Percentiles rank a stretch among this genome's conserved stretches.
Evolutionary conservation across 345 rosid genomes (phyloP).

Genomic region (Gossypium sturtianum): DNA sequence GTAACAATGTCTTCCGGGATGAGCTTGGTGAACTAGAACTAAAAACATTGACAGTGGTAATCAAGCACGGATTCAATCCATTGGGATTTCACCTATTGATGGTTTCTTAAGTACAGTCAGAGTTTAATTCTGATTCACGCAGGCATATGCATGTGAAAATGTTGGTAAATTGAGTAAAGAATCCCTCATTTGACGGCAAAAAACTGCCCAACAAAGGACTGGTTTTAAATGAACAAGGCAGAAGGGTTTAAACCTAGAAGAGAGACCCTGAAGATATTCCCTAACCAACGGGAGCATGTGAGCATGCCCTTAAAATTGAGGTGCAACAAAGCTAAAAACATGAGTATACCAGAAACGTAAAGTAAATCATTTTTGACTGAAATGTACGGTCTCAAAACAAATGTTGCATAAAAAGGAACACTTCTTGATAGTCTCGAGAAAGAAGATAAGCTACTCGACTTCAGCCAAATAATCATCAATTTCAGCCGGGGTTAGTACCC

Average conservation of each 20-base stretch:
- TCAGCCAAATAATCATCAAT: constrained; percentile 52
- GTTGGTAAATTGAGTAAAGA: constrained; percentile 33
- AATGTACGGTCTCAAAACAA: neutral
- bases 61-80: constrained; percentile 23
- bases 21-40: constrained; percentile 25
- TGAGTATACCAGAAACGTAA: neutral
- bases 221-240: constrained; percentile 34
- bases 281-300: constrained; percentile 22
- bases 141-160: constrained; percentile 34
- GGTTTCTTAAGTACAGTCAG: constrained; percentile 17
- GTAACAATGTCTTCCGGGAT: constrained; percentile 28
- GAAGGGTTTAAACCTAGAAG: constrained; percentile 43
- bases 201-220: constrained; percentile 31
- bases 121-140: constrained; percentile 20
- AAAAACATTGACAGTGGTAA: constrained; percentile 27
- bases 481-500: constrained; percentile 75
- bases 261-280: constrained; percentile 43
- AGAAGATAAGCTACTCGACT: constrained; percentile 44
- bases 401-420: constrained; percentile 1
- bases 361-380: neutral
- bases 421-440: neutral
- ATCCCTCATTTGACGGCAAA: constrained; percentile 30
- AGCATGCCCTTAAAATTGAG: neutral
- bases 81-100: constrained; percentile 34
- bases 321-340: neutral